Conservation (phyloP, 2,329 filamentous ascomycete species). For the Stagonosporopsis cucurbitacearum region DNA sequence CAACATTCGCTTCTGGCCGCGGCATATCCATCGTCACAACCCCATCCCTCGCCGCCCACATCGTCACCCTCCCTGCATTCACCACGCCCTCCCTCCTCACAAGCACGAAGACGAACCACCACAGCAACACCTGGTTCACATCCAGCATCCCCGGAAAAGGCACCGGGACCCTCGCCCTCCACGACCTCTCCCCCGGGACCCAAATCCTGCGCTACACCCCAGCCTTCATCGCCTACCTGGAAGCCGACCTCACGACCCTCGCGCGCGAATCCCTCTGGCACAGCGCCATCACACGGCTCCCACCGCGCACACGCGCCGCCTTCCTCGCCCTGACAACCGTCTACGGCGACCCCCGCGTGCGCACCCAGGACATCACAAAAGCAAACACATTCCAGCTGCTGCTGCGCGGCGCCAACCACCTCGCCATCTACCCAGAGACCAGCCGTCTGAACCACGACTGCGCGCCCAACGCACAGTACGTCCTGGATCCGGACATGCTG, state of each 20-base stretch:
- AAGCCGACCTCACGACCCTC: constrained; percentile 33
- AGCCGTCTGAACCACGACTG: constrained; percentile 53
- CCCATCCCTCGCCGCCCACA: constrained; percentile 30
- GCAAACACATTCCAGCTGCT: constrained; percentile 45
- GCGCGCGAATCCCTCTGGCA: constrained; percentile 41
- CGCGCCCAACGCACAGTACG: constrained; percentile 49
- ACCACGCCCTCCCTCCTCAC: constrained; percentile 17
- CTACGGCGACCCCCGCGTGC: constrained; percentile 34
- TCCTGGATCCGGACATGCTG: constrained; percentile 44
- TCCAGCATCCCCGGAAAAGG: constrained; percentile 38
- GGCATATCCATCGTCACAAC: constrained; percentile 48
- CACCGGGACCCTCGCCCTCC: constrained; percentile 39
- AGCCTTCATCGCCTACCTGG: constrained; percentile 39
- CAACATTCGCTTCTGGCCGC: constrained; percentile 34
- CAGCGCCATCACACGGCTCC: constrained; percentile 36
- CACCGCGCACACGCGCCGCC: constrained; percentile 15
- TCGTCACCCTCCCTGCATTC: constrained; percentile 36
- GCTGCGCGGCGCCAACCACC: constrained; percentile 37
- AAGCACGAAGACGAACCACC: constrained; percentile 27
- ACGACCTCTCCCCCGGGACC: constrained; percentile 29
- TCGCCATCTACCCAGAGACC: constrained; percentile 50
- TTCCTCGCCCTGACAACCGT: constrained; percentile 37
- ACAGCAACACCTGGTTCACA: constrained; percentile 27
- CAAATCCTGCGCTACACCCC: constrained; percentile 42
- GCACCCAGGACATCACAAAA: constrained; percentile 45